A percentile compares a stretch with the other conserved stretches of the same genome.
Conservation (phyloP, 2,329 filamentous ascomycete genomes). For the Colletotrichum trifolii region DNA sequence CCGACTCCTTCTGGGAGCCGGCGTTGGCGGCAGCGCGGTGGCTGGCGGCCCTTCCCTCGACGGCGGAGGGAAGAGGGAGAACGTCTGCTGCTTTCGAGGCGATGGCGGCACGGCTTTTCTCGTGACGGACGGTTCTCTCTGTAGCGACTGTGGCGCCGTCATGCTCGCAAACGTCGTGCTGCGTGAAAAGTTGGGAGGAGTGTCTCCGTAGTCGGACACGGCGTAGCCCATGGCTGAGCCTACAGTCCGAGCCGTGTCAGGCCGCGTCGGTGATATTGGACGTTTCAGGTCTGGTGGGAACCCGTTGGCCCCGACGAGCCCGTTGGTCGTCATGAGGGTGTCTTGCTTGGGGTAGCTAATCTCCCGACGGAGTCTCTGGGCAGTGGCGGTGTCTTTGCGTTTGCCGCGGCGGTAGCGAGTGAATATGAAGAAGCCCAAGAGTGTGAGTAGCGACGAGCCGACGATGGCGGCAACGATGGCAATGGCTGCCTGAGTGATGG, state of each 20-base stretch:
- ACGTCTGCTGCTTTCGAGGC: constrained; percentile 24
- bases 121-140: constrained; percentile 17
- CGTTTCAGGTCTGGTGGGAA: constrained; percentile 42
- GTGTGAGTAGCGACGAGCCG: constrained; percentile 53
- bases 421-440: constrained; percentile 50
- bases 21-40: constrained; percentile 13
- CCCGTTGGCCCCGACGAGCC: constrained; percentile 27
- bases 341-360: constrained; percentile 41
- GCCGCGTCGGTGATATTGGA: constrained; percentile 19
- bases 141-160: constrained; percentile 11
- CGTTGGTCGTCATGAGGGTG: constrained; percentile 34
- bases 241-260: constrained; percentile 35
- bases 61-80: constrained; percentile 24
- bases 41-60: constrained; percentile 17
- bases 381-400: constrained; percentile 28
- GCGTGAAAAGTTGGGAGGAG: constrained; percentile 27
- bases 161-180: constrained; percentile 22
- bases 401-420: constrained; percentile 43
- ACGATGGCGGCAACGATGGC: constrained; percentile 56
- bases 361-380: constrained; percentile 12
- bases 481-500: constrained; percentile 53
- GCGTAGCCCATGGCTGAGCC: constrained; percentile 26
- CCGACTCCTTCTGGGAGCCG: background rate
- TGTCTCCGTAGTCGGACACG: constrained; percentile 20
- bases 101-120: constrained; percentile 25